A percentile compares a stretch with the other conserved stretches of the same genome.
Evolutionary conservation across 108 stramenopile species (phyloP).

Genomic region (Pseudonitzschia delicatissima): DNA sequence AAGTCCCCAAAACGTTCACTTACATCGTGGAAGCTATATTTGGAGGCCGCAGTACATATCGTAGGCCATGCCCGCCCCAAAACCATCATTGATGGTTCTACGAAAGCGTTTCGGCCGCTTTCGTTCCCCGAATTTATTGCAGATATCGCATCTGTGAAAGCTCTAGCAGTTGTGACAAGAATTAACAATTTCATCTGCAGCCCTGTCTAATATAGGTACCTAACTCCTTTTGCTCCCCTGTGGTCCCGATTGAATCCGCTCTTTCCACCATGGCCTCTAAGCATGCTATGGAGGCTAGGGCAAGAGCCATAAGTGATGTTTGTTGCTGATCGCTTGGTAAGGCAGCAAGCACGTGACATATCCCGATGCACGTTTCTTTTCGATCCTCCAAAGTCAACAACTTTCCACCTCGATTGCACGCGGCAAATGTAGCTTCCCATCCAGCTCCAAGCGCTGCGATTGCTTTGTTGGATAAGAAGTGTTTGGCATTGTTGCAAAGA

Average conservation of each 20-base stretch:
- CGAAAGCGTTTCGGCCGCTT: slow-evolving; percentile 7
- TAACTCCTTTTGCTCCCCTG: not conserved
- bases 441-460: slow-evolving; percentile 47
- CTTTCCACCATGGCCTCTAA: slow-evolving; percentile 37
- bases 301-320: slow-evolving; percentile 38
- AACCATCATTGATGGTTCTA: slow-evolving; percentile 24
- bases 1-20: slow-evolving; percentile 7
- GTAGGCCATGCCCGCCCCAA: slow-evolving; percentile 45
- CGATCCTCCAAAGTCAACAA: slow-evolving; percentile 47
- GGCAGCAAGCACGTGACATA: slow-evolving; percentile 49
- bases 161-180: slow-evolving; percentile 34
- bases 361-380: slow-evolving; percentile 42
- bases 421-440: slow-evolving; percentile 49
- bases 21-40: slow-evolving; percentile 41
- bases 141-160: slow-evolving; percentile 30
- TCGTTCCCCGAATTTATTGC: not conserved
- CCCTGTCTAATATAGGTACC: slow-evolving; percentile 30
- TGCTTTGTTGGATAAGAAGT: slow-evolving; percentile 44
- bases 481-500: slow-evolving; percentile 33
- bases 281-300: slow-evolving; percentile 45
- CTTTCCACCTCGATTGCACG: slow-evolving; percentile 32
- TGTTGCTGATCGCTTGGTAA: slow-evolving; percentile 39
- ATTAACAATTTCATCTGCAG: slow-evolving; percentile 53
- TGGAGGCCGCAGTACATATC: slow-evolving; percentile 32
- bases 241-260: slow-evolving; percentile 16